Conservation (phyloP, 23 red algal species). For the Gracilaria domingensis region DNA sequence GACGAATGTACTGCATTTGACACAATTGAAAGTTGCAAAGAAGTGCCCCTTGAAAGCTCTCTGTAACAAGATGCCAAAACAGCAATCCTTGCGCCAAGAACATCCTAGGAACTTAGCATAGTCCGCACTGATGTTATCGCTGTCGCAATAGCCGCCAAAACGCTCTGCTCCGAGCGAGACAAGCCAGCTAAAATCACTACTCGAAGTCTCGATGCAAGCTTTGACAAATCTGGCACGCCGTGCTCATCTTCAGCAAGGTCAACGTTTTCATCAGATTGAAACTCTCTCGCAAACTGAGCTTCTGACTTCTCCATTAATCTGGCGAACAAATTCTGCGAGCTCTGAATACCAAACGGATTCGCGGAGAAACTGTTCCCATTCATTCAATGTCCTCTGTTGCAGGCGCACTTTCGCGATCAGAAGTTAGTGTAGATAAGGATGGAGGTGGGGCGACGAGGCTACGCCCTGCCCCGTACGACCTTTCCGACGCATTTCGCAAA, state of each 20-base stretch:
- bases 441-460: constrained; percentile 55
- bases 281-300: constrained; percentile 11
- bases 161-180: constrained; percentile 51
- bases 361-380: not conserved
- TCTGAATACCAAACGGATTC: constrained; percentile 38
- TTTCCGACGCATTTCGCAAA: constrained; percentile 29
- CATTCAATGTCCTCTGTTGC: not conserved
- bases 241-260: constrained; percentile 9
- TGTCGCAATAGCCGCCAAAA: constrained; percentile 50
- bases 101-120: constrained; percentile 60
- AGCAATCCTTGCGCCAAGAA: constrained; percentile 43
- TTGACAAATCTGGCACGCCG: constrained; percentile 32
- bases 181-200: constrained; percentile 44
- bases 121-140: constrained; percentile 18
- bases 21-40: constrained; percentile 42
- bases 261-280: not conserved
- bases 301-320: constrained; percentile 65
- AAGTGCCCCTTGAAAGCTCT: constrained; percentile 20
- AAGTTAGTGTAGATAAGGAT: constrained; percentile 32
- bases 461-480: constrained; percentile 56
- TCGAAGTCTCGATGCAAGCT: constrained; percentile 39
- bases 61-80: constrained; percentile 53
- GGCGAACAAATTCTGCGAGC: constrained; percentile 32
- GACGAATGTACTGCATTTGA: constrained; percentile 77
- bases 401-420: constrained; percentile 25